These are phyloP conservation scores for Millerago galiae DNA, from an alignment of 805 yeast genomes.

Conservation along the genomic window DNA sequence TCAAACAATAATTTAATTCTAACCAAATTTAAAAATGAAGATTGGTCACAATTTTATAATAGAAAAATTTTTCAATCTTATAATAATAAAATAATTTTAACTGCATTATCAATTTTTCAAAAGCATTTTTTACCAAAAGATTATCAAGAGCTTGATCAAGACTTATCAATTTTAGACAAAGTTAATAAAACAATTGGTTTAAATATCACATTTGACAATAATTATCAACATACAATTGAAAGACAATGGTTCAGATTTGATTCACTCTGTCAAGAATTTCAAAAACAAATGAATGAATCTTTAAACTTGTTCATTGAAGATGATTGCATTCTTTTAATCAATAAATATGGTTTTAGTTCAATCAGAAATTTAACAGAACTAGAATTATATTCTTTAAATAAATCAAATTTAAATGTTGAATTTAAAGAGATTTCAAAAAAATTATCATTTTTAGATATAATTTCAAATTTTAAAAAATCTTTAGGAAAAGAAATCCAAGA, in stretches of 20 bases:
- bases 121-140: slow-evolving; percentile 31
- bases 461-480: slow-evolving; percentile 35
- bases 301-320: slow-evolving; percentile 41
- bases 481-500: slow-evolving; percentile 31
- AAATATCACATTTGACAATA: slow-evolving; percentile 24
- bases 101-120: slow-evolving; percentile 48
- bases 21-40: slow-evolving; percentile 24
- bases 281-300: slow-evolving; percentile 53
- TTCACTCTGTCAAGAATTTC: slow-evolving; percentile 65
- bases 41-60: slow-evolving; percentile 34
- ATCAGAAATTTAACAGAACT: slow-evolving; percentile 28
- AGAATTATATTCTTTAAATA: slow-evolving; percentile 30
- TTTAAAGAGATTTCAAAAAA: slow-evolving; percentile 14
- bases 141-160: slow-evolving; percentile 20
- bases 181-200: slow-evolving; percentile 28
- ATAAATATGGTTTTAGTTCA: slow-evolving; percentile 29
- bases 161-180: slow-evolving; percentile 28
- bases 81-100: slow-evolving; percentile 39
- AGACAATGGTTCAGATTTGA: slow-evolving; percentile 66
- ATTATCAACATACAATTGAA: slow-evolving; percentile 31
- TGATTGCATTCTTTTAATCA: slow-evolving; percentile 27
- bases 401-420: slow-evolving; percentile 8
- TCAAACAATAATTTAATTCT: slow-evolving; percentile 5
- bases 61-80: slow-evolving; percentile 45
- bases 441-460: slow-evolving; percentile 26